Percentiles rank a stretch among this genome's conserved stretches.
These are phyloP conservation scores for Plasmodium knowlesi DNA, from an alignment of 169 alveolate species.

Conservation along the genomic window DNA sequence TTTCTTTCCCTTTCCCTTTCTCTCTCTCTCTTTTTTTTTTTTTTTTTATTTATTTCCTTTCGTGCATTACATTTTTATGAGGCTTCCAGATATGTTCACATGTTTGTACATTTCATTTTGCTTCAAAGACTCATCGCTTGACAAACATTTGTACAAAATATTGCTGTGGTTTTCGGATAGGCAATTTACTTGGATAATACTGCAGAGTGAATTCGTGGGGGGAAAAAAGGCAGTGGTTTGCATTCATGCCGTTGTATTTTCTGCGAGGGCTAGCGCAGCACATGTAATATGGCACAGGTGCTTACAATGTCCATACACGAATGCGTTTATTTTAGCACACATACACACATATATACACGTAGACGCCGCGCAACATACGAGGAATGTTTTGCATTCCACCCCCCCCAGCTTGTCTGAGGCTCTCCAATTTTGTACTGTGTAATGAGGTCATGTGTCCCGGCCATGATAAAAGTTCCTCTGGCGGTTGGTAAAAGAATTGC, in stretches of 20 bases:
- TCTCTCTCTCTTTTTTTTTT: neutral
- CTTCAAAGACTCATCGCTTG: conserved; percentile 65
- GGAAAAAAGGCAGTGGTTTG: neutral
- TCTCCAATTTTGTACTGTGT: conserved; percentile 15
- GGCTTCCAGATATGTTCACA: conserved; percentile 30
- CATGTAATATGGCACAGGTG: neutral
- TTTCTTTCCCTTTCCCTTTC: no score
- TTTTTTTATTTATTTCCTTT: neutral
- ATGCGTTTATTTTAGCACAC: no score
- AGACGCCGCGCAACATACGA: neutral
- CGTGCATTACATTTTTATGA: conserved; percentile 41
- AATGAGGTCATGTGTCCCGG: neutral
- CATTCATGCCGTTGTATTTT: neutral
- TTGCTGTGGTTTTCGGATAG: conserved; percentile 40
- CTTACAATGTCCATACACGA: neutral
- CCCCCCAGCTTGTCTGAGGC: neutral
- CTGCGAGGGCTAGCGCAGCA: neutral
- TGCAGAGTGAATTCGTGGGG: neutral
- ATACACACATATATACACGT: no score
- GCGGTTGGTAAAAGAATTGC: neutral
- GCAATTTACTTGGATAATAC: conserved; percentile 69
- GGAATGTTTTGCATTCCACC: neutral
- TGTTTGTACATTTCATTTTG: conserved; percentile 48
- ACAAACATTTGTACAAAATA: conserved; percentile 54
- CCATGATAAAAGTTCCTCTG: conserved; percentile 13